A percentile compares a stretch with the other conserved stretches of the same genome.
These are phyloP conservation scores for Candida maltosa DNA, from an alignment of 805 yeast species.

Conservation along the genomic window DNA sequence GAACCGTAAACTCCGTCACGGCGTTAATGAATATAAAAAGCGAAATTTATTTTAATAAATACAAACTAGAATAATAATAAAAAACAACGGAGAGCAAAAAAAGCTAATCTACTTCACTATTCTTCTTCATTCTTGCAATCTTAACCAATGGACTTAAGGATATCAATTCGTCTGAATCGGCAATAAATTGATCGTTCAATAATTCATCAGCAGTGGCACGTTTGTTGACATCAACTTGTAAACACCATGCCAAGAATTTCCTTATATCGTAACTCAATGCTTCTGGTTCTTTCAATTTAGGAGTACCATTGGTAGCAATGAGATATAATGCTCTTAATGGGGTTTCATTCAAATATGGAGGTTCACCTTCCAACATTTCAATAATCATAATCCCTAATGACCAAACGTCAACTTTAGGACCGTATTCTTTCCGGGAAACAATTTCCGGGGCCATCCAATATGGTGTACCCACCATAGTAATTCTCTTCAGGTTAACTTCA, in stretches of 20 bases:
- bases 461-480: slow-evolving; percentile 99
- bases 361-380: slow-evolving; percentile 99
- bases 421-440: slow-evolving; percentile 90
- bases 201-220: slow-evolving; percentile 78
- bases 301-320: slow-evolving; percentile 96
- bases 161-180: slow-evolving; percentile 56
- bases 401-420: slow-evolving; percentile 97
- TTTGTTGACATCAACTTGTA: slow-evolving; percentile 78
- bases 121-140: slow-evolving; percentile 67
- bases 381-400: slow-evolving; percentile 96
- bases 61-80: not conserved
- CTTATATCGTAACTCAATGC: slow-evolving; percentile 64
- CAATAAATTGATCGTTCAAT: slow-evolving; percentile 61
- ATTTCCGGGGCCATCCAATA: slow-evolving; percentile 99
- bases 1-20: no score
- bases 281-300: slow-evolving; percentile 86
- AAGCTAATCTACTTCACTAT: slow-evolving; percentile 18
- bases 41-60: no score
- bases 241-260: slow-evolving; percentile 69
- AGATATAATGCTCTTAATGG: slow-evolving; percentile 91
- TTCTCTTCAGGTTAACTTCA: slow-evolving; percentile 68
- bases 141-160: slow-evolving; percentile 72
- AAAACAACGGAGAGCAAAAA: no score
- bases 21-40: no score
- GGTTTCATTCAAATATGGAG: slow-evolving; percentile 94